Evolutionary conservation across 768 basidiomycete species (phyloP), one percentile per base, ranked within the genome.

Genomic region (Floccularia luteovirens): DNA sequence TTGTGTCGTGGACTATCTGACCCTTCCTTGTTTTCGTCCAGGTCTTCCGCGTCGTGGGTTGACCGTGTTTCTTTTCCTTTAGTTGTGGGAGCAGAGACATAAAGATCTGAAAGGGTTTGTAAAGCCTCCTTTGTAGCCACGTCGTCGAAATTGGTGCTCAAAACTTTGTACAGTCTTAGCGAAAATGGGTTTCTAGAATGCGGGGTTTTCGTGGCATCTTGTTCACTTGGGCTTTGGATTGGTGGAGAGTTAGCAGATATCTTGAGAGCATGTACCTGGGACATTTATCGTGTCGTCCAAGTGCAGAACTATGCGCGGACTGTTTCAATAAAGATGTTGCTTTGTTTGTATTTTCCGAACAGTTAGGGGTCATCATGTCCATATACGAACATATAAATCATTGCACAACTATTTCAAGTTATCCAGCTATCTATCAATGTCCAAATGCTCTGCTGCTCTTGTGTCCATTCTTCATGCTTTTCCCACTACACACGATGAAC

Each of bases 101-200:
- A 97, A 36, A 90, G 69, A 12, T 82, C 77, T 2, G 90, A 90
- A 25, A 94, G 75, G 0, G 90, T 92, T 33, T 75, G 69, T 10
- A 96, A 65, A 2, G 90, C 91, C 50, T 94, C 86, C 20, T 70
- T 69, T 1, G 88, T 90, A 4, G 80, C 75, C 25, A 76, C 68
- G 49, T 90, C 88, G 20, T 86, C 78, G 43, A 83, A 90, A 36
- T 74, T 83, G 1, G 83, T 83, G 24, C 85, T 80, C 14, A 94
- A 67, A 44, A 93, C 82, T 61, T 96, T 96, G 61, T 90, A 92
- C n/a, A 94, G 65, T 8, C 92, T 73, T 0, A 85, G 62, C n/a
- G 90, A 79, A 28, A 93, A 72, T 2, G 92, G 90, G 50, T 86
- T 87, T 44, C 77, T 72, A 6, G 54, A 35, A 41, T 62, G 65